Percentiles rank a stretch among this genome's conserved stretches.
These are phyloP conservation scores for Nemania sp. DNA, from an alignment of 2,329 filamentous ascomycete species.

Conservation along the genomic window DNA sequence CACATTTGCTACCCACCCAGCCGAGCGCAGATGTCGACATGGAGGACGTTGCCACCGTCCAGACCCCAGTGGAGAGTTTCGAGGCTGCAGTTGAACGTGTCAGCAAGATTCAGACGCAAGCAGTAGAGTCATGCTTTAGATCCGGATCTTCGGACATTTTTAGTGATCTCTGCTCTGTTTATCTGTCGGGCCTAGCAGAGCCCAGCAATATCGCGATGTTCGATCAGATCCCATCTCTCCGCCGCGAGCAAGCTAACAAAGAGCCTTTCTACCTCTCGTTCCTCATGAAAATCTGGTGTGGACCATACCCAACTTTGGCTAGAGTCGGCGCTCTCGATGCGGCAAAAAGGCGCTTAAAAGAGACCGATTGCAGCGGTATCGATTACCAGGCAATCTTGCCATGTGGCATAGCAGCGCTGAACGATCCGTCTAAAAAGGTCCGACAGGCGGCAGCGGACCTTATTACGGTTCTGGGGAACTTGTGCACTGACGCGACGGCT, in stretches of 20 bases:
- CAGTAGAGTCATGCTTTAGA: slow-evolving; percentile 55
- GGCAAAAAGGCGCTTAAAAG: slow-evolving; percentile 61
- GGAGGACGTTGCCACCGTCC: slow-evolving; percentile 41
- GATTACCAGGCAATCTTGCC: slow-evolving; percentile 84
- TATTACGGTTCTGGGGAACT: slow-evolving; percentile 58
- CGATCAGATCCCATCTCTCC: slow-evolving; percentile 59
- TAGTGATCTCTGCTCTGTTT: slow-evolving; percentile 61
- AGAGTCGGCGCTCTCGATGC: slow-evolving; percentile 71
- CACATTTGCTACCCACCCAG: slow-evolving; percentile 54
- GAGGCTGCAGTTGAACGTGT: slow-evolving; percentile 35
- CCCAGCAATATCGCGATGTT: slow-evolving; percentile 53
- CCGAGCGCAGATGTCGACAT: slow-evolving; percentile 57
- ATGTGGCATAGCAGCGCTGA: slow-evolving; percentile 75
- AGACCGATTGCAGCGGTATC: slow-evolving; percentile 51
- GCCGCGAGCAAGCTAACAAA: slow-evolving; percentile 57
- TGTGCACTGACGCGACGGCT: slow-evolving; percentile 48
- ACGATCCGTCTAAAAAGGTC: slow-evolving; percentile 75
- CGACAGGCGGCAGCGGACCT: slow-evolving; percentile 75
- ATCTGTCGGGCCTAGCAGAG: slow-evolving; percentile 48
- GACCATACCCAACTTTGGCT: slow-evolving; percentile 69
- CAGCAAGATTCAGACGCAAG: slow-evolving; percentile 42
- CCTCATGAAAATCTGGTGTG: slow-evolving; percentile 75
- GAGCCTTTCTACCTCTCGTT: slow-evolving; percentile 75
- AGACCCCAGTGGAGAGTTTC: slow-evolving; percentile 32
- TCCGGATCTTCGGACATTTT: slow-evolving; percentile 58